Evolutionary conservation across 345 rosid genomes (phyloP), one percentile per base, ranked within the genome.

Genomic region (Aquilaria malaccensis): DNA sequence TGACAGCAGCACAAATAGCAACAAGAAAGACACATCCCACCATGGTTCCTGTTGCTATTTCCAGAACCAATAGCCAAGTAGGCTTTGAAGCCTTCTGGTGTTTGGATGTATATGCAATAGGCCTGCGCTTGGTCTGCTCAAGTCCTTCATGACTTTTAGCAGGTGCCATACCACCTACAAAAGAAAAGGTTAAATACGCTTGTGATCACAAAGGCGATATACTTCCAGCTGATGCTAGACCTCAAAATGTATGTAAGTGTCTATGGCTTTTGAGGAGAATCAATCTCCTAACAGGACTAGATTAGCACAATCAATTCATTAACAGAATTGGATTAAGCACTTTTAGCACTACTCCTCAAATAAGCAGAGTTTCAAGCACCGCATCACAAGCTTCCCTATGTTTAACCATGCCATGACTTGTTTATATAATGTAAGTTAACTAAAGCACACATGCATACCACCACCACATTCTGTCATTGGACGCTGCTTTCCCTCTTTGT

Each of bases 11-110:
- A 69, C 88, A 55, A 60, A 83, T 51, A 58, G 83, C 95, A 45
- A 90, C 53, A 10, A 90, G 72, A 71, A 82, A 52, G 50, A 94
- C 65, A 64, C 80, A 79, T 45, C 89, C 97, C 62, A 82, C 87
- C 93, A 82, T 79, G 71, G 79, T 73, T 66, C 96, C 97, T 5
- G 96, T 88, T 67, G 77, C 86, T 60, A 94, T 79, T 80, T 94
- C 99, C 60, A 90, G 76, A 55, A 78, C 82, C 64, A 85, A 84
- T 70, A 90, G 83, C 97, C 99, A 94, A 30, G 74, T 56, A 50
- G 99, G 99, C 75, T 71, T 86, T 22, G 96, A 76, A 68, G 78
- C 50, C 63, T 60, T 69, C 41, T 57, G 81, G 67, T 79, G 91
- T 76, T 79, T 83, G 63, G 83, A 62, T 66, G 60, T 71, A 55